Conservation (phyloP, 2,329 filamentous ascomycete genomes). For the Aspergillus fischeri region DNA sequence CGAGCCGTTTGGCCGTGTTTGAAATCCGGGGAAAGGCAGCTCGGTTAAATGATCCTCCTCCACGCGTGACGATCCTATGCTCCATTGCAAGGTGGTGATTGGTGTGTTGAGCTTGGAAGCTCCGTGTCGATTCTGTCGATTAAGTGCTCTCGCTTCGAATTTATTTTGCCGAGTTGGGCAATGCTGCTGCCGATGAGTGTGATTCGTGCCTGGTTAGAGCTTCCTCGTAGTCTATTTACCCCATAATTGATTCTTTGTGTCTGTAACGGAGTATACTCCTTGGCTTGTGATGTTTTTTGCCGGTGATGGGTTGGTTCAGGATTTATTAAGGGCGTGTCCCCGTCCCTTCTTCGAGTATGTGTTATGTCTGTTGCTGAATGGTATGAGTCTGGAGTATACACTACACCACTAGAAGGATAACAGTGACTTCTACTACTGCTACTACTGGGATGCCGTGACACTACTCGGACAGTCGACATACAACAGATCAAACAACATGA, state of each 20-base stretch:
- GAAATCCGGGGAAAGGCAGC: constrained; percentile 8
- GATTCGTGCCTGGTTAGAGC: background rate
- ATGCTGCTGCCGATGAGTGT: background rate
- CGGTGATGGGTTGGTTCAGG: background rate
- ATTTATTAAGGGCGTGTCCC: background rate
- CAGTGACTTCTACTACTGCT: too few species aligned
- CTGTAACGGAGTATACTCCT: too few species aligned
- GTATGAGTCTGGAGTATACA: background rate
- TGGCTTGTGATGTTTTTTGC: too few species aligned
- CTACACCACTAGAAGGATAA: background rate
- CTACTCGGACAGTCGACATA: background rate
- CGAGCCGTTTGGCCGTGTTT: background rate
- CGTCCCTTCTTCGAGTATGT: background rate
- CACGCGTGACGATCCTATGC: background rate
- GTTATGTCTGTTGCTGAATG: background rate
- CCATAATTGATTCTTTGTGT: background rate
- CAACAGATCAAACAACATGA: constrained; percentile 1
- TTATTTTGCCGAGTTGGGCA: constrained; percentile 2
- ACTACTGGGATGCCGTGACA: background rate
- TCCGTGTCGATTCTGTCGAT: background rate
- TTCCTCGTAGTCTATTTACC: background rate
- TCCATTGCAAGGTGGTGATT: background rate
- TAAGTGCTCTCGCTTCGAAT: background rate
- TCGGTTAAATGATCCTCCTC: constrained; percentile 6
- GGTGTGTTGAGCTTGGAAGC: background rate